Evolutionary conservation across 805 yeast genomes (phyloP).

Genomic region (Candida anglica): DNA sequence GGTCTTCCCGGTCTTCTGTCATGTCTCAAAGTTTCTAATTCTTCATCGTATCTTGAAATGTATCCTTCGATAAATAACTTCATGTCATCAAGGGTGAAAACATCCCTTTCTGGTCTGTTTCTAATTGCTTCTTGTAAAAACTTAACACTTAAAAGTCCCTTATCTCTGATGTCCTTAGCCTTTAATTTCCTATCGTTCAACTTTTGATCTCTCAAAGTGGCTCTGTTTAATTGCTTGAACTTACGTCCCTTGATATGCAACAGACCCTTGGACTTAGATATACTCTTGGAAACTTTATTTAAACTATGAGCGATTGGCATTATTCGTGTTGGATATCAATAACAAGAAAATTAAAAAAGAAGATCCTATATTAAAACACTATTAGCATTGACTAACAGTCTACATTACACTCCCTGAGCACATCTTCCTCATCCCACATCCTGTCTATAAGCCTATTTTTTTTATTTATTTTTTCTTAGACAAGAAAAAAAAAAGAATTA

Average conservation of each 20-base stretch:
- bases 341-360: no score
- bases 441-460: background rate
- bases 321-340: no score
- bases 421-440: background rate
- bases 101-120: constrained; percentile 18
- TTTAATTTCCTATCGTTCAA: constrained; percentile 55
- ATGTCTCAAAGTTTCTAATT: constrained; percentile 54
- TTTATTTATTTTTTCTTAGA: background rate
- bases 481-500: background rate
- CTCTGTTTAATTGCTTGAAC: constrained; percentile 77
- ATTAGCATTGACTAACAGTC: no score
- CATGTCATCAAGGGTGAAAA: constrained; percentile 56
- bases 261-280: constrained; percentile 50
- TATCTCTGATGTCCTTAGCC: constrained; percentile 55
- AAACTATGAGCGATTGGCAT: constrained; percentile 73
- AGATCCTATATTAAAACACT: no score
- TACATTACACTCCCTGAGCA: background rate
- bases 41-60: constrained; percentile 71
- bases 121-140: constrained; percentile 37
- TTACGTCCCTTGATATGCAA: constrained; percentile 89
- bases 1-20: constrained; percentile 90
- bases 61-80: constrained; percentile 57
- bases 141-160: constrained; percentile 58
- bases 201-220: constrained; percentile 80
- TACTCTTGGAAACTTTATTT: constrained; percentile 58